Conservation (phyloP, 495 filamentous ascomycete genomes). For the Penicillium bovifimosum region DNA sequence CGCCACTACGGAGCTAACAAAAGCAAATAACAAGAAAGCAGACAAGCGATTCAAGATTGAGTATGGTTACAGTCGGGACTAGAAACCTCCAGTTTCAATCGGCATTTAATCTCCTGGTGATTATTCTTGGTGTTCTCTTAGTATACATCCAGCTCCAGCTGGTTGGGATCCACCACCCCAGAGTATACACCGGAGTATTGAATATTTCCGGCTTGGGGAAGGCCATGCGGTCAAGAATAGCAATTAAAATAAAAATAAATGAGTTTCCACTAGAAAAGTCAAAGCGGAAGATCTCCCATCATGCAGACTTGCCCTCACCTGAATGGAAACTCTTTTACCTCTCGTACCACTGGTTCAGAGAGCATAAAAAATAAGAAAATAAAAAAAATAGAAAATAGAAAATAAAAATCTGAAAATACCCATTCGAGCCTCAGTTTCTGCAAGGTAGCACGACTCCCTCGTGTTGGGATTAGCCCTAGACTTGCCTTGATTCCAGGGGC, state of each 20-base stretch:
- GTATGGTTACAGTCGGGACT: background rate
- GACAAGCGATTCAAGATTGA: background rate
- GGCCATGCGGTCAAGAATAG: background rate
- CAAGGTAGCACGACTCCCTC: slow-evolving; percentile 18
- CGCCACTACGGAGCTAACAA: slow-evolving; percentile 1
- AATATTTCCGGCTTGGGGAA: background rate
- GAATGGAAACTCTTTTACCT: slow-evolving; percentile 1
- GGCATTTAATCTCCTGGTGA: background rate
- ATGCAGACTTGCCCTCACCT: slow-evolving; percentile 19
- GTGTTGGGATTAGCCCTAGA: slow-evolving; percentile 12
- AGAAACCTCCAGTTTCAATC: background rate
- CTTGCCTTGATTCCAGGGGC: slow-evolving; percentile 16
- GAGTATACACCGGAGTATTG: no score
- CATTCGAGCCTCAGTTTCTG: slow-evolving; percentile 6
- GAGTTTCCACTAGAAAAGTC: background rate
- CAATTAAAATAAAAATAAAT: background rate
- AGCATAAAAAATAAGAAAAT: no score
- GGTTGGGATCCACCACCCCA: no score
- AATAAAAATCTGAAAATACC: no score
- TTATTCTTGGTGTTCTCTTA: no score
- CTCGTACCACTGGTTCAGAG: no score
- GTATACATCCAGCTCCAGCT: no score
- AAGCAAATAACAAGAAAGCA: slow-evolving; percentile 8
- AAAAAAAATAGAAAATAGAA: no score
- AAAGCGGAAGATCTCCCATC: slow-evolving; percentile 10